Conservation (phyloP, 176 grass and related monocot species). For the Raddia guianensis region DNA sequence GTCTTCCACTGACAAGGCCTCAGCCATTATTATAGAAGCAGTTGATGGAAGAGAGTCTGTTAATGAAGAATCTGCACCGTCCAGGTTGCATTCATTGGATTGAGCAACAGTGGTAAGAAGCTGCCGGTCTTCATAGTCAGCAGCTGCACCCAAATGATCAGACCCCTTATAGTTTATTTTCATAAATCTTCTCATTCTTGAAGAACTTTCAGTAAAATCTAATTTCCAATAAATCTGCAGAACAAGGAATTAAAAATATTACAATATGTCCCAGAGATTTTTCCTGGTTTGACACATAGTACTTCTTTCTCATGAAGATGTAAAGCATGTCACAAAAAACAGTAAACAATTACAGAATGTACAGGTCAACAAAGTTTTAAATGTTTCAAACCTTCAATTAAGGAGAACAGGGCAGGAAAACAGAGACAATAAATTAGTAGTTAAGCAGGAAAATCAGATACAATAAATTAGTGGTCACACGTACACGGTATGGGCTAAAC, state of each 20-base stretch:
- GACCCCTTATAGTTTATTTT: slow-evolving; percentile 93
- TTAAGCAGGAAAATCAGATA: not conserved
- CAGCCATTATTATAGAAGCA: slow-evolving; percentile 78
- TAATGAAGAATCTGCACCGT: slow-evolving; percentile 57
- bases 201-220: slow-evolving; percentile 93
- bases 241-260: slow-evolving; percentile 25
- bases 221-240: slow-evolving; percentile 90
- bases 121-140: slow-evolving; percentile 84
- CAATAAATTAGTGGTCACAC: slow-evolving; percentile 35
- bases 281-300: not conserved
- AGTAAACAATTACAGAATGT: slow-evolving; percentile 24
- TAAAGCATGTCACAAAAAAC: slow-evolving; percentile 27
- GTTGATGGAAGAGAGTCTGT: slow-evolving; percentile 62
- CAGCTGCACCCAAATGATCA: slow-evolving; percentile 94
- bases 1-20: slow-evolving; percentile 84
- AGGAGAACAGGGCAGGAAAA: slow-evolving; percentile 9
- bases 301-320: slow-evolving; percentile 32
- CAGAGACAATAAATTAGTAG: not conserved
- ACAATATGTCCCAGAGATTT: slow-evolving; percentile 20
- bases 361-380: slow-evolving; percentile 31
- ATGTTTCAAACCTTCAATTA: slow-evolving; percentile 14
- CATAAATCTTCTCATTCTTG: slow-evolving; percentile 97
- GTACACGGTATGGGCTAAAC: slow-evolving; percentile 70
- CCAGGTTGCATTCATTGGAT: slow-evolving; percentile 42
- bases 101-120: slow-evolving; percentile 56